phyloP scores from a whole-genome alignment of 345 rosid genomes.

The Excoecaria agallocha region DNA sequence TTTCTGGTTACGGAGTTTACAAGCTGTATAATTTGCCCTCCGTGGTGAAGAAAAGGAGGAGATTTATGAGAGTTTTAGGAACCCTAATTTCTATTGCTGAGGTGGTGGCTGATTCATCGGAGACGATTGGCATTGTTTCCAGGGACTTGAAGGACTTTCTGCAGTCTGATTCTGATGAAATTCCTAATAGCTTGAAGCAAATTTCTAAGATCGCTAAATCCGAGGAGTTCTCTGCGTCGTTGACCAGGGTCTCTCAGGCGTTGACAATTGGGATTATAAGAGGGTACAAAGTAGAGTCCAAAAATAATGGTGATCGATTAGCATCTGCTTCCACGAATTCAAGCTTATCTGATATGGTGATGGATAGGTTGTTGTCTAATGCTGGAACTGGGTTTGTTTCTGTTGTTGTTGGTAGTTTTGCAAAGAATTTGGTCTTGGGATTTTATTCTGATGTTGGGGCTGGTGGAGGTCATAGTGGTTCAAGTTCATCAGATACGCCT shows the following conservation, averaged over 20 bases:
- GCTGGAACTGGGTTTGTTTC: constrained; percentile 85
- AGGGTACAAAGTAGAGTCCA: constrained; percentile 46
- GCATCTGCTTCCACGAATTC: constrained; percentile 23
- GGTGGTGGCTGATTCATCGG: constrained; percentile 71
- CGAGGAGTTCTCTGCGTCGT: constrained; percentile 54
- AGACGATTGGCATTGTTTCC: constrained; percentile 52
- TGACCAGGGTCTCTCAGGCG: constrained; percentile 60
- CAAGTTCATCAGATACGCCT: constrained; percentile 37
- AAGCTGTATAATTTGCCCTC: constrained; percentile 67
- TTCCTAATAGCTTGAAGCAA: constrained; percentile 86
- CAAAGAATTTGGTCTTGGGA: constrained; percentile 84
- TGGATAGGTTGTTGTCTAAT: constrained; percentile 65
- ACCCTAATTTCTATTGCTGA: constrained; percentile 65
- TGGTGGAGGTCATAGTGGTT: constrained; percentile 16
- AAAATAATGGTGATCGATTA: constrained; percentile 14
- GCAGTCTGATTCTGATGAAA: constrained; percentile 66
- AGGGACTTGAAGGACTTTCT: constrained; percentile 68
- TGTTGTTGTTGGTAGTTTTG: constrained; percentile 82
- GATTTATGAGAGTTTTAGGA: constrained; percentile 50
- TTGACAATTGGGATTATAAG: constrained; percentile 58
- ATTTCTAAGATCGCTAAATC: constrained; percentile 72
- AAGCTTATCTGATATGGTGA: constrained; percentile 49
- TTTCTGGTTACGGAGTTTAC: constrained; percentile 75
- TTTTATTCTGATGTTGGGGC: constrained; percentile 47
- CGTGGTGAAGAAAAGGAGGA: constrained; percentile 57